Conservation (phyloP, 495 filamentous ascomycete genomes). For the Parmelia sp. region DNA sequence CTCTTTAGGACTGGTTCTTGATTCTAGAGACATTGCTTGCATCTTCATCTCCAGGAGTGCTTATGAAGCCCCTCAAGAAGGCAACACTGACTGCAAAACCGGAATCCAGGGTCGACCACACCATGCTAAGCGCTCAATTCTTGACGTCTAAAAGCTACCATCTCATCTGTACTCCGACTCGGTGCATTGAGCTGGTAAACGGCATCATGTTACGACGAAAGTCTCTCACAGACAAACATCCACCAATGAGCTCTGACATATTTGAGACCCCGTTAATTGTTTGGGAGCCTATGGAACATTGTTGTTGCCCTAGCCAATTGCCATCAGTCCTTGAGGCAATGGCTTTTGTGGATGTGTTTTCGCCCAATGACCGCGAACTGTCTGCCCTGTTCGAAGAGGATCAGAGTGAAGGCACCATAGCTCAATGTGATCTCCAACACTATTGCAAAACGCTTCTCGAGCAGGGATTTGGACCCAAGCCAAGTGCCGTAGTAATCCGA, state of each 20-base stretch:
- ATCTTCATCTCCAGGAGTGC: background rate
- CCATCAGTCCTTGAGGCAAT: constrained; percentile 64
- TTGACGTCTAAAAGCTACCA: constrained; percentile 73
- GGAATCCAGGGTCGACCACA: constrained; percentile 44
- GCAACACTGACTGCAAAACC: background rate
- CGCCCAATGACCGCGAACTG: constrained; percentile 83
- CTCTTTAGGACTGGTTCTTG: background rate
- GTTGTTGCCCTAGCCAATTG: constrained; percentile 71
- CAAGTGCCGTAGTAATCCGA: constrained; percentile 47
- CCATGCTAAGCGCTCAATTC: constrained; percentile 50
- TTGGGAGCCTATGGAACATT: constrained; percentile 93
- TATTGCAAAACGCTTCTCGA: constrained; percentile 48
- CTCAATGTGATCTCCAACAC: background rate
- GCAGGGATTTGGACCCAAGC: constrained; percentile 42
- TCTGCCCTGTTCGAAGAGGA: constrained; percentile 26
- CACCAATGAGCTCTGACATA: background rate
- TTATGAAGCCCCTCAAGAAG: background rate
- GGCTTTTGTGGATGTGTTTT: constrained; percentile 73
- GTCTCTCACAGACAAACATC: constrained; percentile 23
- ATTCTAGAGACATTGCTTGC: background rate
- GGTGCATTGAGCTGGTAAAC: constrained; percentile 68
- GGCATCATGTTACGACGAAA: constrained; percentile 50
- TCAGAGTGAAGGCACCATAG: background rate
- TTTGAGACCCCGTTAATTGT: constrained; percentile 60
- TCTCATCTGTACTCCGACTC: constrained; percentile 71